phyloP scores from a whole-genome alignment of 345 rosid genomes.

The Pistacia vera region DNA sequence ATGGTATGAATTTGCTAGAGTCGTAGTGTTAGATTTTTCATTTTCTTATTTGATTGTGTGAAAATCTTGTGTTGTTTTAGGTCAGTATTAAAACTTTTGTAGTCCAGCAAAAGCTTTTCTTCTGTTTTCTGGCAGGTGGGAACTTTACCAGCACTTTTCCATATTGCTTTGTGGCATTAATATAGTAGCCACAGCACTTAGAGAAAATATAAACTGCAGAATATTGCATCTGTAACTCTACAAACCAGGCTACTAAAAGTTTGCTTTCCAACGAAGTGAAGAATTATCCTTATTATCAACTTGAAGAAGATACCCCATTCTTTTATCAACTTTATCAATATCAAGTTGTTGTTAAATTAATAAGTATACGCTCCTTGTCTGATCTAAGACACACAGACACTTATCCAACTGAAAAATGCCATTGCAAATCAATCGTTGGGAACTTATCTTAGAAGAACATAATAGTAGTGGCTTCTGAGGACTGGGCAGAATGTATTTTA shows the following conservation, averaged over 20 bases:
- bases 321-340: neutral
- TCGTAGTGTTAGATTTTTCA: neutral
- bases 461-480: constrained; percentile 21
- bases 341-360: neutral
- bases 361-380: neutral
- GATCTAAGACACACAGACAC: neutral
- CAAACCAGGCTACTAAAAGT: neutral
- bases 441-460: neutral
- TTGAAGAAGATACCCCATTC: neutral
- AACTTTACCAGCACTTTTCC: neutral
- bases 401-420: neutral
- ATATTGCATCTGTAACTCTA: neutral
- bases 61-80: neutral
- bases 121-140: too few species aligned
- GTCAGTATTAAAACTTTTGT: too few species aligned
- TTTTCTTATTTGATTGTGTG: neutral
- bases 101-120: too few species aligned
- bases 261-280: neutral
- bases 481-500: neutral
- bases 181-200: neutral
- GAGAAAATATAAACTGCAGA: neutral
- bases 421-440: too few species aligned
- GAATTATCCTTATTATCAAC: neutral
- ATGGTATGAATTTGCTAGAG: constrained; percentile 49
- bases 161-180: neutral